These are phyloP conservation scores for Allium fistulosum DNA, from an alignment of 106 monocot genomes.

Conservation along the genomic window DNA sequence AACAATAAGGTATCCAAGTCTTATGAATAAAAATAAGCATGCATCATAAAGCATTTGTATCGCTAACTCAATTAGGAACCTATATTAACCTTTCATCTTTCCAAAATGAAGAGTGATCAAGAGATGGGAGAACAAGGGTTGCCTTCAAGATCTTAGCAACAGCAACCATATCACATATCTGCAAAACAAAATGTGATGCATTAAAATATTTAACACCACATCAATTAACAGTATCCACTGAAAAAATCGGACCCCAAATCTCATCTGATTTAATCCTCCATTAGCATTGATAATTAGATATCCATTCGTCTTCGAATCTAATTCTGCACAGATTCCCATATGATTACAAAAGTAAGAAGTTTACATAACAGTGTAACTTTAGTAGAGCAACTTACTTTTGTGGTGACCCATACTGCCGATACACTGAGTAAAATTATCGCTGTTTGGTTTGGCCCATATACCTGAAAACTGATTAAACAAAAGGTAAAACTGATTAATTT, in stretches of 20 bases:
- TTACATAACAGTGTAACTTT: not conserved
- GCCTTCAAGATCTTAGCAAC: slow-evolving; percentile 96
- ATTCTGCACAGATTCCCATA: slow-evolving; percentile 33
- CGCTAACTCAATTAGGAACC: no score
- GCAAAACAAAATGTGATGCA: slow-evolving; percentile 33
- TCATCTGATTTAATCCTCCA: slow-evolving; percentile 99
- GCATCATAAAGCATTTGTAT: not conserved
- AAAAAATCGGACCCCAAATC: slow-evolving; percentile 83
- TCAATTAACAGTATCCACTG: no score
- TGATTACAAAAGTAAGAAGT: not conserved
- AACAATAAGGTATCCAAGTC: not conserved
- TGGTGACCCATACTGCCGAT: slow-evolving; percentile 35
- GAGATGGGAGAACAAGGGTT: slow-evolving; percentile 89
- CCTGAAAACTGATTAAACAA: slow-evolving; percentile 40
- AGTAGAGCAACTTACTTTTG: slow-evolving; percentile 51
- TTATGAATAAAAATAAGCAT: not conserved
- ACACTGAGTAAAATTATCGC: slow-evolving; percentile 69
- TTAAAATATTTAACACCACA: slow-evolving; percentile 13
- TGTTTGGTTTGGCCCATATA: slow-evolving; percentile 80
- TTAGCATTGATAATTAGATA: slow-evolving; percentile 93
- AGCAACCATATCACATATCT: slow-evolving; percentile 99
- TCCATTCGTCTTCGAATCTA: slow-evolving; percentile 76
- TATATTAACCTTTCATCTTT: slow-evolving; percentile 74
- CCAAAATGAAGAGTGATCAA: slow-evolving; percentile 92
- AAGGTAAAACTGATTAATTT: not conserved